Evolutionary conservation across 768 basidiomycete genomes (phyloP), one percentile per base, ranked within the genome.

Genomic region (Xanthoconium stramineum): DNA sequence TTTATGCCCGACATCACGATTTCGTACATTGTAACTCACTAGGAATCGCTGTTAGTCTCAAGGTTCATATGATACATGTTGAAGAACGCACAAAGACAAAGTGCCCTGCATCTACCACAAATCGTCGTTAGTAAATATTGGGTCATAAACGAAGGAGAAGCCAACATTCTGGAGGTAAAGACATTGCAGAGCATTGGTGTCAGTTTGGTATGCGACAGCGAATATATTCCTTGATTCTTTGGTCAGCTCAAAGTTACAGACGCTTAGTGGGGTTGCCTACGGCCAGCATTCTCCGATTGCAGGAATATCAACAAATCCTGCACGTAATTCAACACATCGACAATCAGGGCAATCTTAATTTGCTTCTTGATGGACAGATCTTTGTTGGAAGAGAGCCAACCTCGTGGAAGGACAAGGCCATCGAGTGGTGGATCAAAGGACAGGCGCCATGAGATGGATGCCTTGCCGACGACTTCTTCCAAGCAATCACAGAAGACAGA

Each of bases 101-200:
- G 59, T 10, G 74, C 71, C 57, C 75, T 71, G 60, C 80, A 83
- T 19, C 83, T 84, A 42, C 36, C 19, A 33, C 6, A 14, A n/a
- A 7, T 20, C 14, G 7, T 43, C 4, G 13, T 60, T 17, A 61
- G 54, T 47, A 4, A 29, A 29, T 12, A 13, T 33, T 33, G 42
- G 20, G 45, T 17, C 3, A 14, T 11, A 28, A 49, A 52, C 5
- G 32, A 54, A 20, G 43, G 12, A 12, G 0, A 24, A 12, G 70
- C 81, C 58, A 59, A 83, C 82, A 83, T 67, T 44, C 82, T 74
- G n/a, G 75, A 69, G 9, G 76, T 74, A 56, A 80, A 83, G 0
- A 78, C 65, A 28, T 68, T 65, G 36, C 75, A 71, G 4, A 69
- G 51, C 12, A 55, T 56, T 14, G 53, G 57, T 1, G 65, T 68